Evolutionary conservation across 305 asterid genomes (phyloP).

Genomic region (Fraxinus sp.): DNA sequence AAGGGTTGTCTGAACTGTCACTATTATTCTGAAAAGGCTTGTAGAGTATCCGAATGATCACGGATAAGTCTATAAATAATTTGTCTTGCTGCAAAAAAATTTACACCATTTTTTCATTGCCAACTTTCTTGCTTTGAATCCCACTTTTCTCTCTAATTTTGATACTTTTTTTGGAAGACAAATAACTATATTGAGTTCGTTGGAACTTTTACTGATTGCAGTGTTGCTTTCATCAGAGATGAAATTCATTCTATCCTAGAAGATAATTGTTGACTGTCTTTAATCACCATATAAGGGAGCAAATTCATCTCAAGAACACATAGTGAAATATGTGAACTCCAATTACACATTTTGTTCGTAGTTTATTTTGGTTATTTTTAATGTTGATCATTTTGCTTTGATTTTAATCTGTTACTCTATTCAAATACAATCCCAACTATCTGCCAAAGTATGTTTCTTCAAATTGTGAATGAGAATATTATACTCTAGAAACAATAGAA

Average conservation of each 20-base stretch:
- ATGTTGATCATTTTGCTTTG: neutral
- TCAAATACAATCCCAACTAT: too few relatives aligned
- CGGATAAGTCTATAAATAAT: neutral
- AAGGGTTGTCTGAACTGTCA: neutral
- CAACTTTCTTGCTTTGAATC: too few relatives aligned
- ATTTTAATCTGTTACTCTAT: neutral
- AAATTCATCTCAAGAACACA: neutral
- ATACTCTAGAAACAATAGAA: neutral
- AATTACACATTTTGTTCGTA: neutral
- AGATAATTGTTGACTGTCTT: neutral
- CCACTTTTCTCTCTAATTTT: too few relatives aligned
- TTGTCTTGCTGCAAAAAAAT: neutral
- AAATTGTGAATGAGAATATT: neutral
- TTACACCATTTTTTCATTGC: neutral
- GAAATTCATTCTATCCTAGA: neutral
- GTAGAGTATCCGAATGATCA: too few relatives aligned
- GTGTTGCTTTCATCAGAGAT: neutral
- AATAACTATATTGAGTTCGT: too few relatives aligned
- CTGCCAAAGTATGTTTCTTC: neutral
- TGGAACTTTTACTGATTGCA: neutral
- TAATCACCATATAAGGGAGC: neutral
- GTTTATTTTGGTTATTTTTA: neutral
- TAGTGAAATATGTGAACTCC: neutral
- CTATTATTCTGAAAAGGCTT: neutral
- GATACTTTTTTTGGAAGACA: too few relatives aligned